phyloP scores from a whole-genome alignment of 1,284 basidiomycete species.

The Sporisorium sorghi region DNA sequence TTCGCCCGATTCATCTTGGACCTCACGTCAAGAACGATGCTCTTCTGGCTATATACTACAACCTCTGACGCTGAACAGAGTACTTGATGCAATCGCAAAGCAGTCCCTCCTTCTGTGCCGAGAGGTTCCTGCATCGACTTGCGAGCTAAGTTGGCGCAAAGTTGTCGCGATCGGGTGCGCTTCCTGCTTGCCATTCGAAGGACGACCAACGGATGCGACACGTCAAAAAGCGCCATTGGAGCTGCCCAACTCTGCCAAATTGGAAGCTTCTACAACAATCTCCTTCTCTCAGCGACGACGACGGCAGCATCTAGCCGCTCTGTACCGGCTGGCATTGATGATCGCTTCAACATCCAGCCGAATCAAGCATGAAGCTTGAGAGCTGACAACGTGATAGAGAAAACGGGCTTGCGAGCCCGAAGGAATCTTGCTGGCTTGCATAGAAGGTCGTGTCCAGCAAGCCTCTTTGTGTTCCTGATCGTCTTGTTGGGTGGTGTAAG shows the following conservation, averaged over 20 bases:
- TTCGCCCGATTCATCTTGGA: background rate
- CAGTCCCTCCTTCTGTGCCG: no score
- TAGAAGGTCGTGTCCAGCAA: conserved; percentile 3
- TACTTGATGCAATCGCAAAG: background rate
- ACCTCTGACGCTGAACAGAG: background rate
- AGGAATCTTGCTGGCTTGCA: conserved; percentile 9
- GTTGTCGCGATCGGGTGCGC: conserved; percentile 5
- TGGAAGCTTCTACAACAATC: conserved; percentile 15
- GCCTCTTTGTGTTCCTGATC: conserved; percentile 6
- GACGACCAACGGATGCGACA: conserved; percentile 26
- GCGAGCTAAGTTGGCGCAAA: background rate
- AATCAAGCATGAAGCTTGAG: background rate
- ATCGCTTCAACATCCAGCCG: conserved; percentile 8
- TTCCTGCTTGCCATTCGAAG: background rate
- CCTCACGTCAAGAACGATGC: background rate
- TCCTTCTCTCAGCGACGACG: background rate
- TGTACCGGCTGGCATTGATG: background rate
- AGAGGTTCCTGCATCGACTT: background rate
- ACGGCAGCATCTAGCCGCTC: background rate
- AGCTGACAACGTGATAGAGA: background rate
- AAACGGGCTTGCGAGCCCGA: background rate
- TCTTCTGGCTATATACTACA: background rate
- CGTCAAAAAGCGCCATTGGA: conserved; percentile 26
- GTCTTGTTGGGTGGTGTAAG: background rate
- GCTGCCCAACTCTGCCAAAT: conserved; percentile 34